Base-by-base conservation (phyloP, 179 eudicot species). In the Carnegiea gigantea region DNA sequence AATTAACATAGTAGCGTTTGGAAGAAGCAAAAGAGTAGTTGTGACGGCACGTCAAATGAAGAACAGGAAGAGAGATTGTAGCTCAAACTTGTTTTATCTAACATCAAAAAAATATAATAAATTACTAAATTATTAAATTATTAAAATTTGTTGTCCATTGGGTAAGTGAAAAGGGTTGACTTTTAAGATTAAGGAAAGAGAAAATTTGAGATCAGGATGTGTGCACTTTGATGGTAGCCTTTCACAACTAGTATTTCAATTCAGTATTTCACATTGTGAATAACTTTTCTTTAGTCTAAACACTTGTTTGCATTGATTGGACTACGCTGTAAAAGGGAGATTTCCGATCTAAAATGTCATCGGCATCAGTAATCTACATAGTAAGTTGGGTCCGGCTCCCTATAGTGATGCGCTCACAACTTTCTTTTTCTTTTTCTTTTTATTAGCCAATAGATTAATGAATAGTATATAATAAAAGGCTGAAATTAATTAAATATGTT, bases 11-110 rank as follows among this genome's bases (percentile, higher is more conserved):
- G 40, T 68, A 67, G 59, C 77, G 77, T 46, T 75, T 54, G 80
- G 87, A 78, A 28, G 84, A 82, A 78, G 87, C 82, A 59, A 81
- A 78, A 77, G 86, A 83, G 86, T 80, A 70, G 80, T 83, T 83
- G 83, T 49, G 71, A 83, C 83, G 86, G 86, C 86, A 83, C 86
- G 86, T 83, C 85, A 83, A 83, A 79, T 49, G 36, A 67, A 53
- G 77, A 46, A 23, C 4, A 48, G 76, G n/a, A 79, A 67, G 77
- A 75, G 65, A 83, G 83, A 54, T 20, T 79, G 51, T 70, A 54
- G 86, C 48, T 79, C 54, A 68, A 75, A 79, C 65, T 72, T 74
- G 79, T 74, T 83, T 73, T 28, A 78, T 82, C 78, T 65, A 64
- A 64, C 68, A 44, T 46, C 43, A 75, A 73, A n/a, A 57, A 12